Evolutionary conservation across 2,329 filamentous ascomycete genomes (phyloP).

Genomic region (Tolypocladium tundrense): DNA sequence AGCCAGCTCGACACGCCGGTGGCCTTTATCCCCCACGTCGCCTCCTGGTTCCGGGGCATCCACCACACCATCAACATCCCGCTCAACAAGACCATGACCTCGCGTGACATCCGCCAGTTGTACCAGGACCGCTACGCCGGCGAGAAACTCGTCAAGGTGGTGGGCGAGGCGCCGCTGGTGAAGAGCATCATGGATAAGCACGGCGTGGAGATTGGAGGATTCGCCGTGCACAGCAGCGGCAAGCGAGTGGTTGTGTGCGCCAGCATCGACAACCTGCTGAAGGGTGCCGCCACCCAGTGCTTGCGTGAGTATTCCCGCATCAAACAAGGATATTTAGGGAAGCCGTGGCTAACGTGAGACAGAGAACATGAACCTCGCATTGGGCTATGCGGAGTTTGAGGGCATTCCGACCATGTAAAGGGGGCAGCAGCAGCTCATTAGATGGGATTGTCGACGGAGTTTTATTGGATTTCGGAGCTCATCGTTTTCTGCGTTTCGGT

Average conservation of each 20-base stretch:
- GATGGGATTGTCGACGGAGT: background rate
- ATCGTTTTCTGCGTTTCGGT: background rate
- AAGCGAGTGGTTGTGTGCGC: slow-evolving; percentile 86
- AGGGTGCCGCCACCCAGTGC: slow-evolving; percentile 89
- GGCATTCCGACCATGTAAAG: slow-evolving; percentile 56
- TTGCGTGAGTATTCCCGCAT: slow-evolving; percentile 53
- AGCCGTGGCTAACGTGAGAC: slow-evolving; percentile 43
- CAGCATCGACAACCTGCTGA: slow-evolving; percentile 87
- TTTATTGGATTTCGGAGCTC: slow-evolving; percentile 10
- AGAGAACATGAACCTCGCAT: slow-evolving; percentile 92
- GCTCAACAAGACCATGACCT: slow-evolving; percentile 75
- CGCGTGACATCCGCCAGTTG: slow-evolving; percentile 82
- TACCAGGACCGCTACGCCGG: slow-evolving; percentile 96
- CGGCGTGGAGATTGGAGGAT: slow-evolving; percentile 87
- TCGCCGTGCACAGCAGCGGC: slow-evolving; percentile 82
- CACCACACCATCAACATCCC: slow-evolving; percentile 86
- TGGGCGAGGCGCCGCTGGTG: slow-evolving; percentile 77
- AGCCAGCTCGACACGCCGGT: slow-evolving; percentile 63
- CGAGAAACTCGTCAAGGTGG: slow-evolving; percentile 88
- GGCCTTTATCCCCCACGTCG: slow-evolving; percentile 87
- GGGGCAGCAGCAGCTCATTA: background rate
- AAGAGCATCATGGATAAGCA: slow-evolving; percentile 79
- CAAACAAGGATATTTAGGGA: background rate
- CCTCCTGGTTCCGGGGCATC: slow-evolving; percentile 96
- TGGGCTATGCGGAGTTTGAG: slow-evolving; percentile 81